Percentiles rank a stretch among this genome's conserved stretches.
These are phyloP conservation scores for Quercus lobata DNA, from an alignment of 331 rosid genomes.

Conservation along the genomic window DNA sequence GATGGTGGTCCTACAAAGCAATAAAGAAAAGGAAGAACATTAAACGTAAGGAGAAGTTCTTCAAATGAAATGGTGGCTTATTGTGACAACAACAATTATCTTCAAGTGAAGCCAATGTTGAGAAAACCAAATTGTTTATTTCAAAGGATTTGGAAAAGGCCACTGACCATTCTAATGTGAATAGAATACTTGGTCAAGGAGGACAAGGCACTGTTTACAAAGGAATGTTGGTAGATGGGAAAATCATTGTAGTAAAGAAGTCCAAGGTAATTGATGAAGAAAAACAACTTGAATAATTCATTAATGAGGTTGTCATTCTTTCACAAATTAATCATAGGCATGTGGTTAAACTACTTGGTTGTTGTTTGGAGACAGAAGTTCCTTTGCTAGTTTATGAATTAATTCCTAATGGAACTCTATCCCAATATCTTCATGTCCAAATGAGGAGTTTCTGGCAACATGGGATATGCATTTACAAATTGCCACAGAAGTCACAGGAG, in stretches of 20 bases:
- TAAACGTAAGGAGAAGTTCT: neutral
- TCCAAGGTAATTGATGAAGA: neutral
- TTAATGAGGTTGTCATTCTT: neutral
- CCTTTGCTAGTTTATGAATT: neutral
- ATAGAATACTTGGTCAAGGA: neutral
- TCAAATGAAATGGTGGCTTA: too few species aligned
- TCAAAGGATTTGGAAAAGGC: neutral
- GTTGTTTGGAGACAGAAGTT: neutral
- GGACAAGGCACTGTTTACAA: neutral
- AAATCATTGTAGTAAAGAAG: neutral
- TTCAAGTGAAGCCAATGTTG: neutral
- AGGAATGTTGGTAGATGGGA: neutral
- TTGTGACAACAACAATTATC: neutral
- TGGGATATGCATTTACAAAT: neutral
- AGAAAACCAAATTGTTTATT: neutral
- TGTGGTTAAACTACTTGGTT: neutral
- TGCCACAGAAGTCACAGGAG: neutral
- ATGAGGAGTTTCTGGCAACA: neutral
- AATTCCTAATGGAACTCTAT: neutral
- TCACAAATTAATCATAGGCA: neutral
- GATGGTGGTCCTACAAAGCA: neutral
- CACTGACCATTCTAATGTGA: neutral
- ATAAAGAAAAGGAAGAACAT: neutral
- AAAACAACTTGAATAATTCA: neutral
- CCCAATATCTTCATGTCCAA: neutral